phyloP scores from a whole-genome alignment of 2,329 filamentous ascomycete species.

The Cytospora schulzeri region DNA sequence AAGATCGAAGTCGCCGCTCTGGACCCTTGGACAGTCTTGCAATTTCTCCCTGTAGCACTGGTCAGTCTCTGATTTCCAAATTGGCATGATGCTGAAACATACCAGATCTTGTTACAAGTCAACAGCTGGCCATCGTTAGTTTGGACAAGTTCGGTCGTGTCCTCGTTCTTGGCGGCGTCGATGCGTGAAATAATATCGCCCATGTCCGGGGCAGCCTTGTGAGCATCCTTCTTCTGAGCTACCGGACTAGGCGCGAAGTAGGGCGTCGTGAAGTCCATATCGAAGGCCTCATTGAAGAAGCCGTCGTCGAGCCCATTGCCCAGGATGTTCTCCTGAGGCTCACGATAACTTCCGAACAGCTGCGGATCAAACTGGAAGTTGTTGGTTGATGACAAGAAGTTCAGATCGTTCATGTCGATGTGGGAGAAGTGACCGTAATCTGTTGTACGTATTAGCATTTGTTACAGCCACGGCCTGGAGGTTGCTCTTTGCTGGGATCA shows the following conservation, averaged over 20 bases:
- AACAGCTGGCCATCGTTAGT: slow-evolving; percentile 64
- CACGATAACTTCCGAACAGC: slow-evolving; percentile 88
- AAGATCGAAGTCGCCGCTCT: slow-evolving; percentile 89
- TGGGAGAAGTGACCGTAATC: slow-evolving; percentile 43
- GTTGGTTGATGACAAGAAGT: slow-evolving; percentile 78
- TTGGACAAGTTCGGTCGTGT: slow-evolving; percentile 55
- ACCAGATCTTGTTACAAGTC: slow-evolving; percentile 93
- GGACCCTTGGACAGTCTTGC: slow-evolving; percentile 83
- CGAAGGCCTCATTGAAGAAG: slow-evolving; percentile 76
- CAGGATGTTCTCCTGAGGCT: slow-evolving; percentile 81
- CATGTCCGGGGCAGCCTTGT: background rate
- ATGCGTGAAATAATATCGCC: slow-evolving; percentile 73
- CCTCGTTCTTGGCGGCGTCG: slow-evolving; percentile 72
- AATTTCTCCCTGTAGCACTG: slow-evolving; percentile 74
- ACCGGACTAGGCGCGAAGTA: slow-evolving; percentile 66
- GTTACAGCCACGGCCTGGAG: background rate
- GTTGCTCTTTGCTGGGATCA: background rate
- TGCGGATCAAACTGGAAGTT: slow-evolving; percentile 87
- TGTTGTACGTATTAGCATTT: slow-evolving; percentile 32
- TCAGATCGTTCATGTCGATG: slow-evolving; percentile 60
- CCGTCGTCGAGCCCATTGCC: slow-evolving; percentile 70
- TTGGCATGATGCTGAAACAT: slow-evolving; percentile 41
- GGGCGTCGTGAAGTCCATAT: slow-evolving; percentile 78
- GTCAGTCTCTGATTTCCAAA: slow-evolving; percentile 42
- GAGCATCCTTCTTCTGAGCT: slow-evolving; percentile 53